A percentile compares a stretch with the other conserved stretches of the same genome.
These are phyloP conservation scores for Solanum neorickii DNA, from an alignment of 257 asterid genomes.

Conservation along the genomic window DNA sequence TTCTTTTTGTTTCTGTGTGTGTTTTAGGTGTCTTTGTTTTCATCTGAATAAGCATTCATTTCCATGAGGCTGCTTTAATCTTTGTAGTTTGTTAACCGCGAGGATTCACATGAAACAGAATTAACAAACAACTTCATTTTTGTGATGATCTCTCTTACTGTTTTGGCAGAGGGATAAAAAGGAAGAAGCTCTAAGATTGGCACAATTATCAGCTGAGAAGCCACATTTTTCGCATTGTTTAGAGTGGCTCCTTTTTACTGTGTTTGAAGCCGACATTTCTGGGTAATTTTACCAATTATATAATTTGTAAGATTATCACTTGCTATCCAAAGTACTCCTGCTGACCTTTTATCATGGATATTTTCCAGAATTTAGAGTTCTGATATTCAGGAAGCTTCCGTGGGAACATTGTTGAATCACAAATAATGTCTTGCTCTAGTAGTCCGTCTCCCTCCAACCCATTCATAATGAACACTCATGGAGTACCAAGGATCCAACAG, in stretches of 20 bases:
- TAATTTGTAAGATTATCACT: not conserved
- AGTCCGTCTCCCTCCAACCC: not conserved
- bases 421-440: not conserved
- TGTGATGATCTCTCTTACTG: constrained; percentile 5
- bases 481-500: not conserved
- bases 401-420: not conserved
- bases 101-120: not conserved
- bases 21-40: not conserved
- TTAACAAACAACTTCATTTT: not conserved
- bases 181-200: constrained; percentile 93
- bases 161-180: constrained; percentile 80
- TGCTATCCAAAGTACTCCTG: not conserved
- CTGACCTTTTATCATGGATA: not conserved
- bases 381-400: not conserved
- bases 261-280: constrained; percentile 94
- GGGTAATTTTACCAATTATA: constrained; percentile 29
- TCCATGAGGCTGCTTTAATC: not conserved
- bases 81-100: not conserved
- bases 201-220: constrained; percentile 89
- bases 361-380: not conserved
- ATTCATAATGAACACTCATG: not conserved
- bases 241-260: constrained; percentile 99
- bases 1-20: not conserved
- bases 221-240: constrained; percentile 98
- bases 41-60: not conserved